Percentiles rank a stretch among this genome's conserved stretches.
Conservation (phyloP, 805 yeast species). For the Ogataea trehaloabstinens region DNA sequence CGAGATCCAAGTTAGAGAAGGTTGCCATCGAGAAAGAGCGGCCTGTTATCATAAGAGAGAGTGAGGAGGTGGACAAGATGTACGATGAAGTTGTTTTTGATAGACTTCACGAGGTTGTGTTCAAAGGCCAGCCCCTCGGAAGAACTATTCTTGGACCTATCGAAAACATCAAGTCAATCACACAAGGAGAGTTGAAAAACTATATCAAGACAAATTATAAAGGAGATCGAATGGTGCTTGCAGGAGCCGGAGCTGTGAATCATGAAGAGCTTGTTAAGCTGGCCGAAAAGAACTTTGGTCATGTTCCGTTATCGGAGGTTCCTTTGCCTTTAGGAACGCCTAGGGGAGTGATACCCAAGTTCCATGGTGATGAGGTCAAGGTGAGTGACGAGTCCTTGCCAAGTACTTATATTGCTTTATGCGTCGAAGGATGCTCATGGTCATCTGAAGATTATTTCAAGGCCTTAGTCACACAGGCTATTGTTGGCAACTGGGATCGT, state of each 20-base stretch:
- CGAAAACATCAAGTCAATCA: constrained; percentile 78
- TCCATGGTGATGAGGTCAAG: constrained; percentile 83
- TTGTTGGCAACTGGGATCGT: constrained; percentile 97
- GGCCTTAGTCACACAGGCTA: constrained; percentile 93
- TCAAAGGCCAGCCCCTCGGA: constrained; percentile 88
- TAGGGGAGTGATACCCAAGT: constrained; percentile 72
- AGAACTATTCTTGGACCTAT: constrained; percentile 96
- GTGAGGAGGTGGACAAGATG: constrained; percentile 98
- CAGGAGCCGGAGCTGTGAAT: constrained; percentile 91
- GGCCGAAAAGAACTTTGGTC: constrained; percentile 77
- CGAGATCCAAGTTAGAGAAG: constrained; percentile 78
- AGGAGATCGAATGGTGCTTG: constrained; percentile 97
- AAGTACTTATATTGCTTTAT: constrained; percentile 85
- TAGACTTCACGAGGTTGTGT: constrained; percentile 90
- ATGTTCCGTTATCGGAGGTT: constrained; percentile 50
- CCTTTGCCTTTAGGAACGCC: constrained; percentile 72
- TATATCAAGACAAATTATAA: constrained; percentile 86
- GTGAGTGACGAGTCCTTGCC: constrained; percentile 82
- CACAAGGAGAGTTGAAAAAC: constrained; percentile 68
- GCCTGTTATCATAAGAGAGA: constrained; percentile 92
- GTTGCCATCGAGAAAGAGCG: constrained; percentile 92
- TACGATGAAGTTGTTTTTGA: constrained; percentile 98
- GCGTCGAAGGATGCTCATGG: constrained; percentile 99
- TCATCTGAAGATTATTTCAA: constrained; percentile 92
- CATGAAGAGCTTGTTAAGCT: constrained; percentile 78